phyloP scores from a whole-genome alignment of 768 basidiomycete species.

The Lactifluus rugatus region DNA sequence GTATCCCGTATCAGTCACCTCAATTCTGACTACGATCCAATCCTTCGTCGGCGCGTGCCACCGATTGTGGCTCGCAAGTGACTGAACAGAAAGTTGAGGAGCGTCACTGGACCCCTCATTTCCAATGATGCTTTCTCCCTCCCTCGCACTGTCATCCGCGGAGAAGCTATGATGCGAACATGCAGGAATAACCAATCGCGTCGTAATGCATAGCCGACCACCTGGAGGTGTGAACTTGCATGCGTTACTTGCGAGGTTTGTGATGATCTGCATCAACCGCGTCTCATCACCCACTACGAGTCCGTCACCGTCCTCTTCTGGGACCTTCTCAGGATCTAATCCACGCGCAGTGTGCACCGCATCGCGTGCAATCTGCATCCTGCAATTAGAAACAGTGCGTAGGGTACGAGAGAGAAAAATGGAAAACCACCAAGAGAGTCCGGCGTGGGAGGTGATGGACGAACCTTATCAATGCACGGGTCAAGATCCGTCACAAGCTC shows the following conservation, averaged over 20 bases:
- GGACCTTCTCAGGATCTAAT: constrained; percentile 34
- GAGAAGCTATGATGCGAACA: constrained; percentile 6
- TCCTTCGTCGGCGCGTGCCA: constrained; percentile 39
- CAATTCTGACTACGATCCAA: constrained; percentile 72
- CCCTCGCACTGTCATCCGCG: neutral
- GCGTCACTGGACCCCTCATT: neutral
- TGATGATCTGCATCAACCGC: constrained; percentile 69
- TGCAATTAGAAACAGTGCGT: neutral
- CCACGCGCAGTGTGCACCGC: constrained; percentile 55
- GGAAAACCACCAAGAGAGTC: neutral
- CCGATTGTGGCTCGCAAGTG: constrained; percentile 43
- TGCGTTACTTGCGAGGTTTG: constrained; percentile 78
- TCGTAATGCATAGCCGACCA: constrained; percentile 57
- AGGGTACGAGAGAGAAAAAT: neutral
- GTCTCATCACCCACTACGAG: constrained; percentile 80
- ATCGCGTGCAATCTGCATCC: constrained; percentile 43
- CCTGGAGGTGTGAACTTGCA: constrained; percentile 72
- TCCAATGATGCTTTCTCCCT: neutral
- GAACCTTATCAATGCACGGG: constrained; percentile 50
- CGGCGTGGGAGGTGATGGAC: constrained; percentile 13
- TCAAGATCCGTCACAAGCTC: constrained; percentile 64
- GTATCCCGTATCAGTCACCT: constrained; percentile 68
- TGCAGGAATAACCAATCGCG: constrained; percentile 41
- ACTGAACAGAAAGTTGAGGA: constrained; percentile 23
- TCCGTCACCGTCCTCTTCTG: constrained; percentile 44